Percentiles rank a stretch among this genome's conserved stretches.
Evolutionary conservation across 805 yeast species (phyloP).

Genomic region (Starmerella apicola): DNA sequence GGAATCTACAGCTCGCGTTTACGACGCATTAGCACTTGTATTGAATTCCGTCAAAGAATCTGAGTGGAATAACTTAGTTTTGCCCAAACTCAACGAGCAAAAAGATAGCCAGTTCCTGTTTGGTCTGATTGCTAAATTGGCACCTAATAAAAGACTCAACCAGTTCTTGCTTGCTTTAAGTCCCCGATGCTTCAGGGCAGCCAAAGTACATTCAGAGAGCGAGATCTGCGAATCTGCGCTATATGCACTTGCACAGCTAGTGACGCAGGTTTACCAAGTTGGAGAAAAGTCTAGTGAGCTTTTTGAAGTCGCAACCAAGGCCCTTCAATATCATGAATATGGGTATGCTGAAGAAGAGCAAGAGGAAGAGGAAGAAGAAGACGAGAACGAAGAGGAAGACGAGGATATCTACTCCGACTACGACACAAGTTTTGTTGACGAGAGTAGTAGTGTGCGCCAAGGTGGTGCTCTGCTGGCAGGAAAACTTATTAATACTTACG

Average conservation of each 20-base stretch:
- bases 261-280: not conserved
- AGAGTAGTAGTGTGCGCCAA: constrained; percentile 6
- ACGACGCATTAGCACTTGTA: constrained; percentile 21
- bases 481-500: not conserved
- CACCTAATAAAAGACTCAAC: not conserved
- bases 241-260: constrained; percentile 27
- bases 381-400: not conserved
- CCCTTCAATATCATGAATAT: not conserved
- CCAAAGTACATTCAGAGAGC: constrained; percentile 23
- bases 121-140: not conserved
- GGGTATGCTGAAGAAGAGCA: not conserved
- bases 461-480: constrained; percentile 5
- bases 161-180: constrained; percentile 3
- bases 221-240: constrained; percentile 42
- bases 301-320: not conserved
- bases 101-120: not conserved
- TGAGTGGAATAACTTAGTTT: constrained; percentile 17
- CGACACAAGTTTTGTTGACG: constrained; percentile 10
- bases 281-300: not conserved
- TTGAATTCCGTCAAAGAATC: constrained; percentile 17
- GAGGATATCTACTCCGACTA: not conserved
- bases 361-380: not conserved
- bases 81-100: constrained; percentile 1
- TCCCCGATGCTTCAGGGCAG: constrained; percentile 3
- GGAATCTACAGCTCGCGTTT: constrained; percentile 8